phyloP scores from a whole-genome alignment of 225 moss, liverwort and hornwort species.

The Bryum argenteum region DNA sequence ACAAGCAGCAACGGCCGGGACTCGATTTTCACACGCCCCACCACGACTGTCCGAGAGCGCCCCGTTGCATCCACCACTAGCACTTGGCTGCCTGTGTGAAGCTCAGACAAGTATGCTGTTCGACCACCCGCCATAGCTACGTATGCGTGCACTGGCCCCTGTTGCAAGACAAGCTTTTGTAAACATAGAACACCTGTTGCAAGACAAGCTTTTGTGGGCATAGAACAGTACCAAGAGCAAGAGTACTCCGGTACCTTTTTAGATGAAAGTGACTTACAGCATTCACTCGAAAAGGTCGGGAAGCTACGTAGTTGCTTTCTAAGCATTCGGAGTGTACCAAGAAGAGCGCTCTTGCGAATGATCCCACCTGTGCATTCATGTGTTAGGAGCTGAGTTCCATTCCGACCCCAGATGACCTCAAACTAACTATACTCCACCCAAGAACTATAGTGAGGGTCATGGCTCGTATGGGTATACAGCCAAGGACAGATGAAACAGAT shows the following conservation, averaged over 20 bases:
- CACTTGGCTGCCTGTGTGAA: conserved; percentile 79
- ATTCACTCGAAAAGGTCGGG: conserved; percentile 96
- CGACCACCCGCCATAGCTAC: conserved; percentile 82
- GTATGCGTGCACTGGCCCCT: conserved; percentile 97
- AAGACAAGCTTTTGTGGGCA: neutral
- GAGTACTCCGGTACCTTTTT: neutral
- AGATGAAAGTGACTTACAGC: conserved; percentile 62
- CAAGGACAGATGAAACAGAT: no score
- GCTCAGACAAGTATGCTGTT: conserved; percentile 84
- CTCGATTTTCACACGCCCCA: conserved; percentile 94
- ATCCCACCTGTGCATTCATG: conserved; percentile 64
- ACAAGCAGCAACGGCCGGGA: conserved; percentile 81
- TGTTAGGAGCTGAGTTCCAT: neutral
- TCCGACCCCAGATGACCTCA: no score
- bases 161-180: conserved; percentile 13
- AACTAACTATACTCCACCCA: no score
- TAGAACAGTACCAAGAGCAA: neutral
- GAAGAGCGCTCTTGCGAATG: conserved; percentile 89
- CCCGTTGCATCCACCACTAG: conserved; percentile 77
- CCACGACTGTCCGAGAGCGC: conserved; percentile 60
- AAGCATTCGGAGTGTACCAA: conserved; percentile 93
- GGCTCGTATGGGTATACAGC: no score
- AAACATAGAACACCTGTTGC: neutral
- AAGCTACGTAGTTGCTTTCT: conserved; percentile 71
- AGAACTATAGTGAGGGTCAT: no score